Base-by-base conservation (phyloP, 805 yeast species). In the Komagataella kurtzmanii region DNA sequence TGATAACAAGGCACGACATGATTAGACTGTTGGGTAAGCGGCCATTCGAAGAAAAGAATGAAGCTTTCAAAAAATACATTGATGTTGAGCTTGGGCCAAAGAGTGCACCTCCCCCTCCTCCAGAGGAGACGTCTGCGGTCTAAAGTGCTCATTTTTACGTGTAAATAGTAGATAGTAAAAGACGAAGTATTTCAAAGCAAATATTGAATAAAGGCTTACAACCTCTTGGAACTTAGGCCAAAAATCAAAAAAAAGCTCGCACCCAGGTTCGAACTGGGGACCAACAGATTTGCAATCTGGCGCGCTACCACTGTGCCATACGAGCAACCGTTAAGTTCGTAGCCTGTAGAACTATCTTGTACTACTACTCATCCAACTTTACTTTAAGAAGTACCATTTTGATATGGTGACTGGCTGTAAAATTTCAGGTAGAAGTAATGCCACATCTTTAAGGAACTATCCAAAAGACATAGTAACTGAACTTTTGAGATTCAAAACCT, bases 201-300 rank as follows among this genome's bases (percentile, higher is more conserved):
- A 30, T 14, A 17, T 17, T 17, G 17, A 30, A 30, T 14, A 6
- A 30, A 30, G 14, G 8, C 12, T 8, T 30, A 3, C 12, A 30
- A 17, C 1, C 17, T 17, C 17, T 17, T 17, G 17, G 17, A 17
- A 17, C 17, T 17, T 17, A 17, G 36, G 8, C 1, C 36, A 14
- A 10, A 10, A 7, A 43, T 36, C 58, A 67, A 72, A 72, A 68
- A 55, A 50, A 56, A 84, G 93, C 88, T 82, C 79, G 83, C 82
- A 77, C 88, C 83, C 95, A 83, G 96, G 81, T 67, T 87, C 82
- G 96, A 87, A 87, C 95, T 83, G 80, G 83, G 89, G 93, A 87
- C 96, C 95, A 85, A 82, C 86, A 85, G 95, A 87, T 85, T 86
- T 87, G 95, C 95, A 87, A 87, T 87, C 95, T 83, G 88, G 89